These are phyloP conservation scores for Talaromyces atroroseus DNA, from an alignment of 2,329 filamentous ascomycete genomes.

Conservation along the genomic window DNA sequence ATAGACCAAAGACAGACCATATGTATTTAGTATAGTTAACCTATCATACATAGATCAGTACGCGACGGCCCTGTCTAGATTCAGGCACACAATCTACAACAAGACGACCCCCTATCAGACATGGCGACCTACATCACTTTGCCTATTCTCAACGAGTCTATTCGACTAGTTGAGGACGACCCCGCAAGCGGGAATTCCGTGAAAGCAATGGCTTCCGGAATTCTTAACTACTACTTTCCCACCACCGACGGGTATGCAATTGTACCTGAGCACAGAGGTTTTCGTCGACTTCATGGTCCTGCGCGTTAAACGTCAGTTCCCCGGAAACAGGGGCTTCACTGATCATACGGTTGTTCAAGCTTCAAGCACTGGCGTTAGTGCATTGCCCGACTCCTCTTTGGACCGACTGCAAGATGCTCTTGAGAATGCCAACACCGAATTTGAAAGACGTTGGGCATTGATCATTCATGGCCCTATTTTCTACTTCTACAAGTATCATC, in stretches of 20 bases:
- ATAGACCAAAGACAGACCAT: too few relatives aligned
- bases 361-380: too few relatives aligned
- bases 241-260: not conserved
- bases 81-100: too few relatives aligned
- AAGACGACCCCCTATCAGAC: too few relatives aligned
- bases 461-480: conserved; percentile 8
- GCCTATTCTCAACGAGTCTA: not conserved
- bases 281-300: not conserved
- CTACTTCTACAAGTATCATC: conserved; percentile 13
- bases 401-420: conserved; percentile 6
- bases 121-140: not conserved
- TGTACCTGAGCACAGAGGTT: not conserved
- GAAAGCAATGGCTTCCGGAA: conserved; percentile 9
- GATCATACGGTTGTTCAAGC: not conserved
- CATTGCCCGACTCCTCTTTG: not conserved
- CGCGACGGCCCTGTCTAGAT: too few relatives aligned
- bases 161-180: not conserved
- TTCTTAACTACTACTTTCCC: conserved; percentile 11
- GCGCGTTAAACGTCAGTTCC: not conserved
- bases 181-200: not conserved
- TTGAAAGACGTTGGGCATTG: conserved; percentile 11
- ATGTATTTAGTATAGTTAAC: too few relatives aligned
- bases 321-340: not conserved
- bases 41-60: too few relatives aligned
- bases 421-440: conserved; percentile 6